These are phyloP conservation scores for Physcia stellaris DNA, from an alignment of 495 filamentous ascomycete species.

Conservation along the genomic window DNA sequence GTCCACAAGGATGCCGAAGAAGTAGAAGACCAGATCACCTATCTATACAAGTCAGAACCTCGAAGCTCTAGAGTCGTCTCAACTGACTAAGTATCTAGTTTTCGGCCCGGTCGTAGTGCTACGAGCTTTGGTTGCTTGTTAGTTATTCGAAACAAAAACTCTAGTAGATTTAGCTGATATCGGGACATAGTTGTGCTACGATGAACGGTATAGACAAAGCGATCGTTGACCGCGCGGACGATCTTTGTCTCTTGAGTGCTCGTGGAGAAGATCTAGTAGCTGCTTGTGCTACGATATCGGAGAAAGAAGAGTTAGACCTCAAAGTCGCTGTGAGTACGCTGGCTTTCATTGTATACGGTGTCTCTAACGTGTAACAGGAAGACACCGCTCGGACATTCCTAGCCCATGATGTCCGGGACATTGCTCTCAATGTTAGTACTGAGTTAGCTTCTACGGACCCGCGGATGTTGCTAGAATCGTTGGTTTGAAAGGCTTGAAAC, in stretches of 20 bases:
- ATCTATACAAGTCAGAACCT: slow-evolving; percentile 57
- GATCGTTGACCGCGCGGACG: slow-evolving; percentile 64
- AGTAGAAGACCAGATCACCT: slow-evolving; percentile 66
- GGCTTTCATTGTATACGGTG: slow-evolving; percentile 8
- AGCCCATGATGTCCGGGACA: slow-evolving; percentile 9
- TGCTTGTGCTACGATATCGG: slow-evolving; percentile 50
- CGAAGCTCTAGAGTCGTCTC: no score
- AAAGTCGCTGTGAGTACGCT: slow-evolving; percentile 37
- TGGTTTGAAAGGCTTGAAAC: no score
- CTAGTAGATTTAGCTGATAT: neutral
- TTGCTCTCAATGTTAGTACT: no score
- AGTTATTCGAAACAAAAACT: slow-evolving; percentile 3
- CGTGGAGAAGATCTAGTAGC: slow-evolving; percentile 64
- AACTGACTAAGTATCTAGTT: slow-evolving; percentile 17
- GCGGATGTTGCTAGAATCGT: no score
- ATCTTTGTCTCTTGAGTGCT: slow-evolving; percentile 53
- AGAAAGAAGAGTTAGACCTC: slow-evolving; percentile 44
- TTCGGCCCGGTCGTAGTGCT: slow-evolving; percentile 53
- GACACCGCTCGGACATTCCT: slow-evolving; percentile 15
- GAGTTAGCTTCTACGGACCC: no score
- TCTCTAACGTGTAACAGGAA: slow-evolving; percentile 10
- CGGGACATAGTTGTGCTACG: slow-evolving; percentile 49
- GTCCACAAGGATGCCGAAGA: slow-evolving; percentile 45
- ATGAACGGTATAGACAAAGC: slow-evolving; percentile 66
- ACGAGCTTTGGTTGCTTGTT: slow-evolving; percentile 70